A percentile compares a stretch with the other conserved stretches of the same genome.
Evolutionary conservation across 441 rosid genomes (phyloP).

Genomic region (Breynia disticha): DNA sequence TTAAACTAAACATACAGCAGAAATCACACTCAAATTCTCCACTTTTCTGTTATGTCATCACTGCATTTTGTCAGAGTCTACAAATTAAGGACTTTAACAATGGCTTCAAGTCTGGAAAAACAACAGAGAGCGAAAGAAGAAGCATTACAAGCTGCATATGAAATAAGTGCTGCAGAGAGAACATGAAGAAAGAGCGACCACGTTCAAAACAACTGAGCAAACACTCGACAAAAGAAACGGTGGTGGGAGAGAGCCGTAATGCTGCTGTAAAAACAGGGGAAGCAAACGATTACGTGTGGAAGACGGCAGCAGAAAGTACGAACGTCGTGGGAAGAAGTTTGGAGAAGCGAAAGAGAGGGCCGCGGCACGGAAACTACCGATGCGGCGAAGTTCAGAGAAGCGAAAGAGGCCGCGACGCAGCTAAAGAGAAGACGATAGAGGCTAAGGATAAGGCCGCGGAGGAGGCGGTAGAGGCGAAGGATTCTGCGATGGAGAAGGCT

Average conservation of each 20-base stretch:
- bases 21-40: neutral
- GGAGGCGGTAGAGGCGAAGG: slow-evolving; percentile 21
- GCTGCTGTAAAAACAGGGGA: slow-evolving; percentile 7
- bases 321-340: slow-evolving; percentile 12
- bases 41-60: neutral
- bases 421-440: slow-evolving; percentile 18
- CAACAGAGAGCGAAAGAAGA: slow-evolving; percentile 33
- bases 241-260: slow-evolving; percentile 44
- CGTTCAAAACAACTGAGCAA: slow-evolving; percentile 7
- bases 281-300: slow-evolving; percentile 16
- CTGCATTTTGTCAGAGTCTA: neutral
- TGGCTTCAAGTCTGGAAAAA: slow-evolving; percentile 38
- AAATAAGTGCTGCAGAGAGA: slow-evolving; percentile 24
- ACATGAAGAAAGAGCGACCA: slow-evolving; percentile 3
- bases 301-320: slow-evolving; percentile 7
- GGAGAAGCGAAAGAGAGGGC: neutral
- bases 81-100: neutral
- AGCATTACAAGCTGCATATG: slow-evolving; percentile 30
- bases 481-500: slow-evolving; percentile 20
- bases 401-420: slow-evolving; percentile 17
- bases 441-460: slow-evolving; percentile 20
- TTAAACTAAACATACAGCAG: slow-evolving; percentile 3
- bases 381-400: slow-evolving; percentile 23
- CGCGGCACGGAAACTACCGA: neutral
- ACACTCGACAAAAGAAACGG: slow-evolving; percentile 23